Base-by-base conservation (phyloP, 129 eudicot species). In the Gnaphalium uliginosum region DNA sequence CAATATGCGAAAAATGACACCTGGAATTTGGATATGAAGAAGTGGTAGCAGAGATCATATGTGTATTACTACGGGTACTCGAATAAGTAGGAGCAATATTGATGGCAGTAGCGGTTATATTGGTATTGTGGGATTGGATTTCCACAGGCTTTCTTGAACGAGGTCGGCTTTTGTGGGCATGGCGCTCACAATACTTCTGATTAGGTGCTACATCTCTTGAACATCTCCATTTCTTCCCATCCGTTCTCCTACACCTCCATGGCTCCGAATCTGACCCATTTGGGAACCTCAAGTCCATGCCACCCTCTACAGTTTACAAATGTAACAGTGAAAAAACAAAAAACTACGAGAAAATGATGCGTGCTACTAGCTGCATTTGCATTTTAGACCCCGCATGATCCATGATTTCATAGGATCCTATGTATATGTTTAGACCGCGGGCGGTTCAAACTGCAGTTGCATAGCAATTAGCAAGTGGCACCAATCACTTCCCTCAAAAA, bases 121-220 rank as follows among this genome's bases (percentile, higher is more conserved):
- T 60, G 71, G 75, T 65, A 76, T 60, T 74, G 60, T 71, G 76
- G 77, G 91, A 23, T 33, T 60, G 78, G 54, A 46, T 58, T 90
- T 90, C 96, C 96, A 90, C 96, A 88, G 69, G 93, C 96, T 90
- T 90, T 90, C 96, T 90, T 90, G 96, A 90, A 90, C 93, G 93
- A 63, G 89, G 81, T 69, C 86, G 69, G 43, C 77, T 87, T 68
- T 88, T 90, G 74, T 90, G 91, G 29, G 86, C 82, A 67, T 90
- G 96, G 5, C 93, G 81, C 84, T 90, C 96, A 70, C 96, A 90
- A 70, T 88, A 90, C 62, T 88, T 90, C 54, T 90, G 93, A 51
- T 88, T 88, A 30, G 91, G 93, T 5, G 87, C 82, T 23, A 88
- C 89, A 65, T 90, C 93, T 58, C 93, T 86, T 2, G 96, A 80